Evolutionary conservation across 75 land plant genomes (phyloP).

Genomic region (Pinus albicaulis): DNA sequence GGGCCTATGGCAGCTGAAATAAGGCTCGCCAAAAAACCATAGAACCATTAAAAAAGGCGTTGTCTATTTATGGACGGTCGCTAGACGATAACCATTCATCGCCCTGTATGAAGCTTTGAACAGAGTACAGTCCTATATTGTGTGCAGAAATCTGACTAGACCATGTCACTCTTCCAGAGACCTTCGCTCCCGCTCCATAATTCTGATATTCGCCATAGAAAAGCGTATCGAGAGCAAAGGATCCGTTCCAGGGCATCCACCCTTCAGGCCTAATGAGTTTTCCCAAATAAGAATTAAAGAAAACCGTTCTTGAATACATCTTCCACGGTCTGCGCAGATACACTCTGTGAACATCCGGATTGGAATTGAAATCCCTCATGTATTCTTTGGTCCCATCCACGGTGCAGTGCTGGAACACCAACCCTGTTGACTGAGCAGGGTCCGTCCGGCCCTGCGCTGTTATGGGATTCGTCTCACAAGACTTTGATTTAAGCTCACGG

Average conservation of each 20-base stretch:
- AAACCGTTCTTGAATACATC: slow-evolving; percentile 39
- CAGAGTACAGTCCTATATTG: slow-evolving; percentile 36
- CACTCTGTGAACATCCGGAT: slow-evolving; percentile 23
- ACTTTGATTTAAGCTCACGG: slow-evolving; percentile 15
- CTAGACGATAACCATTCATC: too few relatives aligned
- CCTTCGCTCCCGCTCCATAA: slow-evolving; percentile 31
- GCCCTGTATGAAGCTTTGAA: slow-evolving; percentile 51
- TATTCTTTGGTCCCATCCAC: slow-evolving; percentile 36
- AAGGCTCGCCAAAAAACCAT: too few relatives aligned
- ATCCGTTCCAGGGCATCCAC: slow-evolving; percentile 43
- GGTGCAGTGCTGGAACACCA: slow-evolving; percentile 34
- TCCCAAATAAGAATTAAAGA: slow-evolving; percentile 24
- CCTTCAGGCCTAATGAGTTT: slow-evolving; percentile 32
- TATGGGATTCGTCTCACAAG: slow-evolving; percentile 25
- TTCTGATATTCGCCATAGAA: slow-evolving; percentile 45
- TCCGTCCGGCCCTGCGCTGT: slow-evolving; percentile 64
- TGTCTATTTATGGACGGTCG: too few relatives aligned
- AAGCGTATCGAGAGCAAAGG: slow-evolving; percentile 35
- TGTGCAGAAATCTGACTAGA: slow-evolving; percentile 35
- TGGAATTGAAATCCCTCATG: slow-evolving; percentile 10
- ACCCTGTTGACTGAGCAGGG: slow-evolving; percentile 38
- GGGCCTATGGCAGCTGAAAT: too few relatives aligned
- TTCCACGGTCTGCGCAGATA: slow-evolving; percentile 66
- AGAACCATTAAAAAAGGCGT: too few relatives aligned
- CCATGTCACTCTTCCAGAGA: slow-evolving; percentile 43